phyloP scores from a whole-genome alignment of 2,329 filamentous ascomycete species.

The Fusarium protoensiforme region DNA sequence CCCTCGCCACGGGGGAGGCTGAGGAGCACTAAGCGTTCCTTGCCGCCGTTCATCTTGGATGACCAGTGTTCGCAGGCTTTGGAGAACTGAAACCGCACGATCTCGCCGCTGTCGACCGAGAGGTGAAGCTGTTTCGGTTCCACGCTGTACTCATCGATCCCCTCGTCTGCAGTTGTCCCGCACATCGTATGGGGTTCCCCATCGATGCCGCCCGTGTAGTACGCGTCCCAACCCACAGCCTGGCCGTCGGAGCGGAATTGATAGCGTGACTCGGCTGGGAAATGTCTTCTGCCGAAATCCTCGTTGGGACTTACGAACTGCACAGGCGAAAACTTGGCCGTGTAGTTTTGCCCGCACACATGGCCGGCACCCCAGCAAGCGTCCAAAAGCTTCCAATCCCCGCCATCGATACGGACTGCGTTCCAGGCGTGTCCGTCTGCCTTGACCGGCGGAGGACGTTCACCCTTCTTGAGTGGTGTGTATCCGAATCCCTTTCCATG shows the following conservation, averaged over 20 bases:
- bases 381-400: slow-evolving; percentile 92
- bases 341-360: slow-evolving; percentile 66
- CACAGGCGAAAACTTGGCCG: slow-evolving; percentile 73
- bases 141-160: slow-evolving; percentile 68
- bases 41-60: slow-evolving; percentile 74
- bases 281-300: slow-evolving; percentile 84
- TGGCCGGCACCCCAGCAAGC: slow-evolving; percentile 92
- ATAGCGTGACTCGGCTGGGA: slow-evolving; percentile 72
- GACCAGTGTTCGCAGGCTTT: slow-evolving; percentile 87
- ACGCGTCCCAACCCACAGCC: slow-evolving; percentile 81
- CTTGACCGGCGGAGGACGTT: slow-evolving; percentile 72
- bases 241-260: slow-evolving; percentile 83
- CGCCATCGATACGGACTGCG: slow-evolving; percentile 85
- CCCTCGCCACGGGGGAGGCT: slow-evolving; percentile 75
- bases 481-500: slow-evolving; percentile 91
- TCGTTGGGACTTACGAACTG: slow-evolving; percentile 75
- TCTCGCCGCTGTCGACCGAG: slow-evolving; percentile 64
- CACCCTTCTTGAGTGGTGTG: slow-evolving; percentile 68
- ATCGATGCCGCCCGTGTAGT: slow-evolving; percentile 71
- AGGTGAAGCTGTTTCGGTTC: slow-evolving; percentile 65
- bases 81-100: slow-evolving; percentile 82
- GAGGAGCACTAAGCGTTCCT: slow-evolving; percentile 76
- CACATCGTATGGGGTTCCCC: slow-evolving; percentile 62
- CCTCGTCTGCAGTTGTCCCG: slow-evolving; percentile 59
- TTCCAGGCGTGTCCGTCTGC: slow-evolving; percentile 88